Evolutionary conservation across 768 basidiomycete genomes (phyloP).

Genomic region (Asterophora lycoperdoides): DNA sequence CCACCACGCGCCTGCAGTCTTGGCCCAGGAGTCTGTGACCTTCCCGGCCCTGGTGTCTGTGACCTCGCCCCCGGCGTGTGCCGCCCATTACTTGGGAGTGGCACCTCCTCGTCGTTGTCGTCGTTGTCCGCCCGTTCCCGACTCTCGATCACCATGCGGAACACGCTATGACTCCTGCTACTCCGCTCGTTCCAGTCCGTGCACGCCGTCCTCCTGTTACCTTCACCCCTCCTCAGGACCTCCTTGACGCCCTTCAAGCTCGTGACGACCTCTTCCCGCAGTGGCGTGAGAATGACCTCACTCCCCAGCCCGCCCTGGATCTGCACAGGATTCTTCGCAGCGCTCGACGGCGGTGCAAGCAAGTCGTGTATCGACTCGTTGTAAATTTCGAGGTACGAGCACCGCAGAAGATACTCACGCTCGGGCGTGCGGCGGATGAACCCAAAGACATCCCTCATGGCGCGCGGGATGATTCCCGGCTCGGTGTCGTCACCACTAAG

Average conservation of each 20-base stretch:
- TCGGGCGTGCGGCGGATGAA: constrained; percentile 73
- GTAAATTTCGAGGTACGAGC: constrained; percentile 97
- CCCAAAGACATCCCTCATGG: constrained; percentile 88
- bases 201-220: constrained; percentile 82
- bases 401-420: constrained; percentile 91
- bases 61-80: constrained; percentile 28
- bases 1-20: constrained; percentile 75
- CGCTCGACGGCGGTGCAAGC: constrained; percentile 62
- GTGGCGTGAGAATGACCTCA: constrained; percentile 64
- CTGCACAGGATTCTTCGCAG: constrained; percentile 59
- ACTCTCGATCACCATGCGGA: constrained; percentile 89
- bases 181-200: constrained; percentile 99
- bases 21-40: constrained; percentile 45
- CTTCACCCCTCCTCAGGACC: constrained; percentile 81
- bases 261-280: constrained; percentile 92
- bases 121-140: constrained; percentile 50
- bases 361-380: constrained; percentile 89
- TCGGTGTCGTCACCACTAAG: constrained; percentile 75
- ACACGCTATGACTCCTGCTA: constrained; percentile 92
- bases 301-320: constrained; percentile 62
- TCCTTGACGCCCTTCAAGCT: constrained; percentile 82
- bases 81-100: constrained; percentile 25
- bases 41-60: constrained; percentile 44
- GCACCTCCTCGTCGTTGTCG: constrained; percentile 37
- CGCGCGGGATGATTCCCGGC: constrained; percentile 91